Evolutionary conservation across 129 eudicot species (phyloP).

Genomic region (Flaveria linearis): DNA sequence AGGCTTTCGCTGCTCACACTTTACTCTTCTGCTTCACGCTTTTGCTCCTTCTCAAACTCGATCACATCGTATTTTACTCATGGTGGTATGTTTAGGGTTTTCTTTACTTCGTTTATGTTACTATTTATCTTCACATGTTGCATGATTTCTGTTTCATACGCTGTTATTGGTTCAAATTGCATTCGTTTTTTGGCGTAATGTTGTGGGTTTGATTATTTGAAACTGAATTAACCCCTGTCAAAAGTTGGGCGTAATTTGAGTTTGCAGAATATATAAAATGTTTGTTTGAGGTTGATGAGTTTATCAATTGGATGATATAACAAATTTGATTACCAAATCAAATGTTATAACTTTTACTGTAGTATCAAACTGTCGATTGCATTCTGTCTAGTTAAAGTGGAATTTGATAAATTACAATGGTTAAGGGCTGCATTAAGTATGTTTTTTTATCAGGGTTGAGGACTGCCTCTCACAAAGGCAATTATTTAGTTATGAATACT

Average conservation of each 20-base stretch:
- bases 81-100: slow-evolving; percentile 51
- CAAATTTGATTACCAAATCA: neutral
- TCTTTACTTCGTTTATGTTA: neutral
- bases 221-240: too few species aligned
- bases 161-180: neutral
- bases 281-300: neutral
- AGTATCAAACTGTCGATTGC: neutral
- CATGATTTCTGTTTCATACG: slow-evolving; percentile 3
- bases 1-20: slow-evolving; percentile 49
- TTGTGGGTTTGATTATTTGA: too few species aligned
- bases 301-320: neutral
- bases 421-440: neutral
- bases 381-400: neutral
- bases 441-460: neutral
- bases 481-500: neutral
- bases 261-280: too few species aligned
- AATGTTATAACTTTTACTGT: neutral
- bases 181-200: too few species aligned
- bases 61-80: slow-evolving; percentile 45
- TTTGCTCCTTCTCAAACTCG: slow-evolving; percentile 56
- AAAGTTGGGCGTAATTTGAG: too few species aligned
- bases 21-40: slow-evolving; percentile 50
- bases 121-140: neutral
- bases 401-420: too few species aligned
- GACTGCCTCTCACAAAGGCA: neutral